Percentiles rank a stretch among this genome's conserved stretches.
Evolutionary conservation across 345 rosid species (phyloP).

Genomic region (Populus euphratica): DNA sequence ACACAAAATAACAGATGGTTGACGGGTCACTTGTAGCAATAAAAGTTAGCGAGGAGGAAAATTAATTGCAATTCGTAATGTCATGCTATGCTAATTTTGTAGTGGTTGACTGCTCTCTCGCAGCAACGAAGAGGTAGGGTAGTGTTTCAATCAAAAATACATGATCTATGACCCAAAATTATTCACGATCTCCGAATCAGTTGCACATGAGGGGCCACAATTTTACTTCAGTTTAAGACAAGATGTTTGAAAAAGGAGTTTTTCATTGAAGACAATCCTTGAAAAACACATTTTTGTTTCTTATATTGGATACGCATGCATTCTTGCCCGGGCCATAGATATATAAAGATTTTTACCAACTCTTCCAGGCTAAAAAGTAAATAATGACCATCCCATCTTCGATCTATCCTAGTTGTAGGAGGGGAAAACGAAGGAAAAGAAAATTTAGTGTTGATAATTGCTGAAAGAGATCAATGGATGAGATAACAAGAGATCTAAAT

Average conservation of each 20-base stretch:
- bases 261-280: background rate
- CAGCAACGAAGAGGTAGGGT: background rate
- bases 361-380: background rate
- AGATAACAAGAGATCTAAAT: background rate
- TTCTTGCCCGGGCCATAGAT: background rate
- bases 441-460: background rate
- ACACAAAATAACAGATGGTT: background rate
- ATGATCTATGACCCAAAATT: background rate
- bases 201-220: background rate
- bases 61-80: background rate
- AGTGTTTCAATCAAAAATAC: background rate
- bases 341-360: background rate
- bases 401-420: background rate
- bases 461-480: background rate
- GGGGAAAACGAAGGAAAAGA: background rate
- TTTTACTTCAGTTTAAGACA: background rate
- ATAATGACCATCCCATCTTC: background rate
- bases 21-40: background rate
- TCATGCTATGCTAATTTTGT: background rate
- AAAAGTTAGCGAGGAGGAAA: background rate
- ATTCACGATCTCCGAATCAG: background rate
- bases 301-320: background rate
- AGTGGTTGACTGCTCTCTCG: background rate
- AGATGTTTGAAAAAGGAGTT: background rate
- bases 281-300: background rate